Percentiles rank a stretch among this genome's conserved stretches.
These are phyloP conservation scores for Penicillium sp. DNA, from an alignment of 2,329 filamentous ascomycete genomes.

Conservation along the genomic window DNA sequence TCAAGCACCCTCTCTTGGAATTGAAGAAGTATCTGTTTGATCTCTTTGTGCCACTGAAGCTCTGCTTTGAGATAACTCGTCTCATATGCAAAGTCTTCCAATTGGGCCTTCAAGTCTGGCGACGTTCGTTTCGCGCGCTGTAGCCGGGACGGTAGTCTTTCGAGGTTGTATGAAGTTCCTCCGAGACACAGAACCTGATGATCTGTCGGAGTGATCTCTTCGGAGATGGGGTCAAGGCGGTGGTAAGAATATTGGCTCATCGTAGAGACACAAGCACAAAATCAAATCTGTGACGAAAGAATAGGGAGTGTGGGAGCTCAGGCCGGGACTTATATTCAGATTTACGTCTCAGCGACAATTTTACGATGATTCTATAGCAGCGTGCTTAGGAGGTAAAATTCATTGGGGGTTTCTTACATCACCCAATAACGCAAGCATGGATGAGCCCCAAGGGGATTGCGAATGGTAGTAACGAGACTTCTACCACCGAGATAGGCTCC, in stretches of 20 bases:
- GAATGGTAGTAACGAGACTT: not conserved
- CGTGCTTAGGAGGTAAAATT: not conserved
- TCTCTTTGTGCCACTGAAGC: slow-evolving; percentile 20
- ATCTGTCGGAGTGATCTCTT: slow-evolving; percentile 15
- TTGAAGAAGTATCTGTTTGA: slow-evolving; percentile 13
- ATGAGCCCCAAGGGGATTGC: not conserved
- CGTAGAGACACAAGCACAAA: not conserved
- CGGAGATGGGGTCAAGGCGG: slow-evolving; percentile 14
- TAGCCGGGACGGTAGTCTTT: slow-evolving; percentile 15
- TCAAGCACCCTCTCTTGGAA: slow-evolving; percentile 12
- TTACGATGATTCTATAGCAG: not conserved
- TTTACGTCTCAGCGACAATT: not conserved
- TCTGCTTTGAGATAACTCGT: slow-evolving; percentile 17
- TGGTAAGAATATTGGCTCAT: not conserved
- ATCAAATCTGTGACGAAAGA: not conserved
- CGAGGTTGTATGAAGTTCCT: slow-evolving; percentile 15
- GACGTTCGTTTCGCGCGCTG: slow-evolving; percentile 5
- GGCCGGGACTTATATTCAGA: not conserved
- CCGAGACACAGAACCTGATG: slow-evolving; percentile 11
- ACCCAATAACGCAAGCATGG: not conserved
- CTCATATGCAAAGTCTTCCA: slow-evolving; percentile 16
- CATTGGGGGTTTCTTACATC: not conserved
- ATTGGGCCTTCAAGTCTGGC: not conserved
- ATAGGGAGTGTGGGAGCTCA: not conserved
- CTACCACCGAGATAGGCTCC: not conserved